These are phyloP conservation scores for Backusella luteola DNA, from an alignment of 192 early-diverging fungal species.

Conservation along the genomic window DNA sequence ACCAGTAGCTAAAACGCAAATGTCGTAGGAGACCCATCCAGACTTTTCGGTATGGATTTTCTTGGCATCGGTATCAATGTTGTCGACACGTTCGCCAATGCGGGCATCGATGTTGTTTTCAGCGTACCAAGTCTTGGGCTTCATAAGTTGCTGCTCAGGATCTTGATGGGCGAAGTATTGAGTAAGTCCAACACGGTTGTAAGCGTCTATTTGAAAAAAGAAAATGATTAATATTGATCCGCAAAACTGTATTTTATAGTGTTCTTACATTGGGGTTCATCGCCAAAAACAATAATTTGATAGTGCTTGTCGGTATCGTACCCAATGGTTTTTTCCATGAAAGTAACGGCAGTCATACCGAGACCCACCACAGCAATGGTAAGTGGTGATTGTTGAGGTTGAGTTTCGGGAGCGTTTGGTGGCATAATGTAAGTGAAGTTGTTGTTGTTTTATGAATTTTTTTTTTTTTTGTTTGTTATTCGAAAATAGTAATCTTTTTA, in stretches of 20 bases:
- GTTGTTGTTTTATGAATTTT: not conserved
- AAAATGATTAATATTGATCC: not conserved
- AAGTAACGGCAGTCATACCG: constrained; percentile 66
- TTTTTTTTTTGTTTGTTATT: not conserved
- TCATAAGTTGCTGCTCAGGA: constrained; percentile 42
- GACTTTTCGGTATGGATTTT: constrained; percentile 23
- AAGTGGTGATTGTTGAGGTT: not conserved
- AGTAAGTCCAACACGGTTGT: constrained; percentile 67
- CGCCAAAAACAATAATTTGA: constrained; percentile 51
- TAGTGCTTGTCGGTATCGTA: constrained; percentile 49
- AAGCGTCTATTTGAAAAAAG: constrained; percentile 45
- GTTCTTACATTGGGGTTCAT: constrained; percentile 30
- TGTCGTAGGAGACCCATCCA: constrained; percentile 47
- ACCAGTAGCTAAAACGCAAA: constrained; percentile 60
- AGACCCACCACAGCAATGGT: constrained; percentile 60
- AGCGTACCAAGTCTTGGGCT: constrained; percentile 49
- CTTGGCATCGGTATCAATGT: constrained; percentile 42
- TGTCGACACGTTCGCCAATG: constrained; percentile 38
- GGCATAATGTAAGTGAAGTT: not conserved
- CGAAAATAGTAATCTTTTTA: not conserved
- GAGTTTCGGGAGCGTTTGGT: not conserved
- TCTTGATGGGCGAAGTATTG: constrained; percentile 58
- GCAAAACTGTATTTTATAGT: not conserved
- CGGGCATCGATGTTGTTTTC: constrained; percentile 45
- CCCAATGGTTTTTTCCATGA: constrained; percentile 62